Percentiles rank a stretch among this genome's conserved stretches.
Conservation (phyloP, 2,329 filamentous ascomycete genomes). For the Tolypocladium cylindrosporum region DNA sequence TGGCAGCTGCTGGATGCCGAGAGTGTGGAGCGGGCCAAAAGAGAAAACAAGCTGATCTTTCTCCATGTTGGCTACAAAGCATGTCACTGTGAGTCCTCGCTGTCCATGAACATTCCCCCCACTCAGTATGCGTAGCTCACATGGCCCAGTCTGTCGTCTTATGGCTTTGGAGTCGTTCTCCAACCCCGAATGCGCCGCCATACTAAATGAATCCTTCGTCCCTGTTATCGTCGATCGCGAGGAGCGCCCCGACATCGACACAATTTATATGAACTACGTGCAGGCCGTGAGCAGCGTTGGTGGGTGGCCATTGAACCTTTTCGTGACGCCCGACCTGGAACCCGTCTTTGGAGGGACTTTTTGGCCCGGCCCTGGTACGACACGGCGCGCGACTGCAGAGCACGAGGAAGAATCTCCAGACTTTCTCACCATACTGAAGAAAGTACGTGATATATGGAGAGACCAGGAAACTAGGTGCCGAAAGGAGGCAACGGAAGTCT, state of each 20-base stretch:
- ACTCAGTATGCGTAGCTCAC: not conserved
- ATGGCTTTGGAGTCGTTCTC: conserved; percentile 91
- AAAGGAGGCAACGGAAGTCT: conserved; percentile 73
- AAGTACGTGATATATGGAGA: conserved; percentile 65
- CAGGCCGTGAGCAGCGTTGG: conserved; percentile 84
- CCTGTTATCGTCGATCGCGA: conserved; percentile 91
- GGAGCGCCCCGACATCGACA: conserved; percentile 86
- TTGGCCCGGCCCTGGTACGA: conserved; percentile 71
- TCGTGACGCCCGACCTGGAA: conserved; percentile 84
- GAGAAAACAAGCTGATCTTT: conserved; percentile 81
- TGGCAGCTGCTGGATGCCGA: conserved; percentile 86
- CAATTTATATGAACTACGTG: conserved; percentile 97
- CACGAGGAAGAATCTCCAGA: conserved; percentile 53
- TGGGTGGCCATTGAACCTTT: conserved; percentile 95
- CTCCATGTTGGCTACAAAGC: conserved; percentile 91
- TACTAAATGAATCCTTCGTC: conserved; percentile 81
- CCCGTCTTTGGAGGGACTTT: conserved; percentile 96
- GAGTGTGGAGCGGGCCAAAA: conserved; percentile 65
- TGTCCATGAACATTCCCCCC: not conserved
- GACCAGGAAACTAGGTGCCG: conserved; percentile 77
- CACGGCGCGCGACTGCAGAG: conserved; percentile 24
- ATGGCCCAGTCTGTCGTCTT: conserved; percentile 62
- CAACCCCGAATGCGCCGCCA: conserved; percentile 65
- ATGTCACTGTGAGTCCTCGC: conserved; percentile 68
- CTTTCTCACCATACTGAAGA: conserved; percentile 74